Base-by-base conservation (phyloP, 2,329 filamentous ascomycete genomes). In the Fusarium scirpi region DNA sequence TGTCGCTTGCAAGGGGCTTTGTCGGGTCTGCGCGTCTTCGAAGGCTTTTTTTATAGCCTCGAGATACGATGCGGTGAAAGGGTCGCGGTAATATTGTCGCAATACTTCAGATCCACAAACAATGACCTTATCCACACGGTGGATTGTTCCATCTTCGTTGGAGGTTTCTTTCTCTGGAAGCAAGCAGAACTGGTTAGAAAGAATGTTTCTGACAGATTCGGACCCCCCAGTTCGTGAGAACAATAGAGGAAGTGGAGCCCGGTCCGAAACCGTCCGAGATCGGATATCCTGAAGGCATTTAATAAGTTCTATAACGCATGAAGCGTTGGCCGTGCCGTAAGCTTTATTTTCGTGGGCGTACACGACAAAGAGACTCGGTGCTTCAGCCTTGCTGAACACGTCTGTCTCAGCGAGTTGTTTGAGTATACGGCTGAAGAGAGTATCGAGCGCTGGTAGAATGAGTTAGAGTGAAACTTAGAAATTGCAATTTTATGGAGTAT, bases 1-100 rank as follows among this genome's bases (percentile, higher is more conserved):
- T 0, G n/a, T 4, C 4, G 4, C 9, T 8, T 7, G 22, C 9
- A 10, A 2, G 0, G 46, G 27, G 3, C 4, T 32, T 2, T 4
- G 6, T 16, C 16, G 1, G 15, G 8, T 5, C 5, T 5, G 30
- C 1, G 3, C 4, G 12, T n/a, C 8, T 22, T 32, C 13, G 11
- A 18, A 48, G 10, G 27, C n/a, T 4, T 8, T 16, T 16, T 48
- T 48, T n/a, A 48, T 11, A 24, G 29, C 29, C 3, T 48, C 3
- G 9, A 48, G 27, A 22, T 20, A 48, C 16, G 46, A n/a, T 4
- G n/a, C 10, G 10, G 29, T 48, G 46, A 48, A 48, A 22, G 46
- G 46, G 22, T 48, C 27, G 24, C 16, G 11, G 18, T 48, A 32
- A 8, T 48, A 48, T 8, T 6, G 16, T 29, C 18, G 11, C 13